These are phyloP conservation scores for Adenanthera pavonina DNA, from an alignment of 306 rosid genomes.

Conservation along the genomic window DNA sequence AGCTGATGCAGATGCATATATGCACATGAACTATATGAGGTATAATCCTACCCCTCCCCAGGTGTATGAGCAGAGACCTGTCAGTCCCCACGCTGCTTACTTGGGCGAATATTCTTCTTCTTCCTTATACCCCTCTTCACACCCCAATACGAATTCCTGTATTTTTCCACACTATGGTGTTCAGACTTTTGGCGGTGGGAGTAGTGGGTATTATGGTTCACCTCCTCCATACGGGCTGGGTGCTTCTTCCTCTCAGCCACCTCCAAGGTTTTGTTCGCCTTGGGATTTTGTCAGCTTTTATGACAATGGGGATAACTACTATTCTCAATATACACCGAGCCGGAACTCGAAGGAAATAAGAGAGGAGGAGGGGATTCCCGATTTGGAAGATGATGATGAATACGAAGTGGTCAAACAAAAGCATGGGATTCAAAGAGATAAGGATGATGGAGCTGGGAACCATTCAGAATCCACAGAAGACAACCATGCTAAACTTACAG, in stretches of 20 bases:
- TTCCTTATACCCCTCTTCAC: background rate
- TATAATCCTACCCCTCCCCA: slow-evolving; percentile 67
- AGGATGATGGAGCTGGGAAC: slow-evolving; percentile 43
- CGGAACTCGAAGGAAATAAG: slow-evolving; percentile 71
- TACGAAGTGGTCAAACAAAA: slow-evolving; percentile 74
- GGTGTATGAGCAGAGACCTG: slow-evolving; percentile 67
- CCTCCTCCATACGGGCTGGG: slow-evolving; percentile 41
- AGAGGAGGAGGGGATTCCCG: slow-evolving; percentile 93
- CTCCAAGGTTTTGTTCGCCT: slow-evolving; percentile 61
- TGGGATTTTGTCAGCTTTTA: slow-evolving; percentile 86
- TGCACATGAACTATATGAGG: slow-evolving; percentile 71
- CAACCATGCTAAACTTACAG: slow-evolving; percentile 29
- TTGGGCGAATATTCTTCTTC: slow-evolving; percentile 73
- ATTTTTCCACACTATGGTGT: slow-evolving; percentile 33
- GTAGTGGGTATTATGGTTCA: slow-evolving; percentile 45
- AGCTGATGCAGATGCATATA: slow-evolving; percentile 37
- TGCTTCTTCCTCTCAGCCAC: slow-evolving; percentile 58
- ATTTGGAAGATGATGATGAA: slow-evolving; percentile 82
- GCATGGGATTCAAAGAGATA: slow-evolving; percentile 60
- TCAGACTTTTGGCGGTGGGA: slow-evolving; percentile 50
- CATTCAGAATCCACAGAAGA: slow-evolving; percentile 39
- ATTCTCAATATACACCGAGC: slow-evolving; percentile 65
- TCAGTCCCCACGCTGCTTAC: slow-evolving; percentile 48
- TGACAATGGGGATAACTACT: slow-evolving; percentile 49
- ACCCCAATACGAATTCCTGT: background rate